phyloP scores from a whole-genome alignment of 176 grass and related monocot species.

The Oryza officinalis region DNA sequence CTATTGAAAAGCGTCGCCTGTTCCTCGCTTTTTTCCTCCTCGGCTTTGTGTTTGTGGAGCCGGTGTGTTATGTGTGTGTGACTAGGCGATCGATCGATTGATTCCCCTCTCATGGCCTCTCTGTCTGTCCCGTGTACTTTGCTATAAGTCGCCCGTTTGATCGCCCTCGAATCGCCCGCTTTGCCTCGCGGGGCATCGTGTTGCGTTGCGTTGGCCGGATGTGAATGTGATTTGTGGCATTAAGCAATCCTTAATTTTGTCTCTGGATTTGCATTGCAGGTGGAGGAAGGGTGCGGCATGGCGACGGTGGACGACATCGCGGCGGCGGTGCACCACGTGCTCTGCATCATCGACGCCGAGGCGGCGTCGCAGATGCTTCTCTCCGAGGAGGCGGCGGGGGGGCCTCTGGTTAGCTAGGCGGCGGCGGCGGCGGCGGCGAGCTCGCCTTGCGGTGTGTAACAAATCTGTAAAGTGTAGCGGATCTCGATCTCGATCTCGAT shows the following conservation, averaged over 20 bases:
- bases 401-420: not conserved
- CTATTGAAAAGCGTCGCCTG: not conserved
- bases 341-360: constrained; percentile 67
- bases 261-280: constrained; percentile 37
- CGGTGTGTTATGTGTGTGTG: not conserved
- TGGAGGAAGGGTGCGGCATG: constrained; percentile 81
- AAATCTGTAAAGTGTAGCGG: constrained; percentile 31
- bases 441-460: not conserved
- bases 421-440: no score
- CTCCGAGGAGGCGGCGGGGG: not conserved
- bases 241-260: not conserved
- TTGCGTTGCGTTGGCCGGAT: not conserved
- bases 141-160: not conserved
- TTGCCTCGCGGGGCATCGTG: not conserved
- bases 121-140: not conserved
- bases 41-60: not conserved
- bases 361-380: constrained; percentile 33
- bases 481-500: constrained; percentile 13
- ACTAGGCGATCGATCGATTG: not conserved
- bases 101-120: not conserved
- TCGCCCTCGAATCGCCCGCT: not conserved
- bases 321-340: constrained; percentile 70
- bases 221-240: not conserved
- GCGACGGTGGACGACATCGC: constrained; percentile 80
- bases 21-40: not conserved